Base-by-base conservation (phyloP, 495 filamentous ascomycete genomes). In the Lophiotrema nucula region DNA sequence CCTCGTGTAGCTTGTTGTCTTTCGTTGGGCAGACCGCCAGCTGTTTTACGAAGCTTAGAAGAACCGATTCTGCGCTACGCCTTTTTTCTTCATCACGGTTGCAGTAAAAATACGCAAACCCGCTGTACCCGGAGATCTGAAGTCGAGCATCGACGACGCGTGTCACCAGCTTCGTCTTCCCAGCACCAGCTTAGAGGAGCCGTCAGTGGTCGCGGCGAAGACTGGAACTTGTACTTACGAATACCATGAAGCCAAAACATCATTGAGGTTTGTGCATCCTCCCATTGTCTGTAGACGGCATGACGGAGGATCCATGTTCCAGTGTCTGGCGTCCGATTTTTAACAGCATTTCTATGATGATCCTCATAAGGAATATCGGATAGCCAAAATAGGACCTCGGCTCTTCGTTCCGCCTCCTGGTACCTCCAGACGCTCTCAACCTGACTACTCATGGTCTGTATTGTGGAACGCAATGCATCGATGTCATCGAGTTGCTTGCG, bases 181-280 rank as follows among this genome's bases (percentile, higher is more conserved):
- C 39, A 13, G 39, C 8, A 43, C 39, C 39, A 10, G 39, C 39
- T 43, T 6, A 6, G 19, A 18, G 39, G 18, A 21, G 6, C 15
- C 10, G 10, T 8, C 10, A 18, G 6, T 43, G 8, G 15, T 8
- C 15, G 31, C 31, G 6, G 6, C 19, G 18, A 8, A 21, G 10
- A 8, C 18, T 43, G 19, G 10, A 12, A 43, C 19, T 21, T 13
- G 10, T 35, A 35, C 39, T 43, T 21, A 43, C 39, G 39, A 13
- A 43, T 43, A 18, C 66, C 66, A 52, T 63, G 66, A 25, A 68
- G 59, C 66, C 64, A 67, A 1, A 68, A 53, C 16, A 68, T 55
- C 15, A 58, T 58, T 12, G 66, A 68, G 15, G 24, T 24, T 31
- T 58, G 62, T 15, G 52, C 37, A 12, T 60, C 33, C 33, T 60